Evolutionary conservation across 257 asterid species (phyloP), one percentile per base, ranked within the genome.

Genomic region (Salvia splendens): DNA sequence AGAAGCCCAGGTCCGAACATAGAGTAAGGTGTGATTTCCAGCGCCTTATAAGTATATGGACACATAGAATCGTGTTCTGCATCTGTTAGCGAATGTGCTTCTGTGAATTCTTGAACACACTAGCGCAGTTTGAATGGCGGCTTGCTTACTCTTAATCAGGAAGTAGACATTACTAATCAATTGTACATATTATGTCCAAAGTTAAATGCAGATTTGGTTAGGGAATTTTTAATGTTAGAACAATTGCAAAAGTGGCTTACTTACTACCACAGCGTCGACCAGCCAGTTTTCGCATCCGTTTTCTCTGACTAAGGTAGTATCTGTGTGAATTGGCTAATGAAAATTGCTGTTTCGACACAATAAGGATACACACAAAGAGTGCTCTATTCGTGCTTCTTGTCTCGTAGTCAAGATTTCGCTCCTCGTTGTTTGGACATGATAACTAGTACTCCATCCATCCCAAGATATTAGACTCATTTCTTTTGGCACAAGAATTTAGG

Each of bases 81-180:
- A 12, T 20, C 51, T 60, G 10, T 1, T 17, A 17, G 20, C 20
- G 20, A 1, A 17, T 17, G 20, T 17, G 20, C 20, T 17, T 17
- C 20, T 17, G 1, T 17, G 36, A 10, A 41, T 10, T 17, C 11
- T 60, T 33, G 6, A 3, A 36, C 42, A 14, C 49, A 41, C 4
- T 40, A 8, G 40, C 6, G 11, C 33, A 14, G 48, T 4, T 58
- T 14, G 47, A 8, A 36, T 36, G 48, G 64, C 32, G 38, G 5
- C 38, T 38, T 15, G 10, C 36, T 8, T 36, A 40, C 20, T 60
- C 35, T 12, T 14, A 2, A 42, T 60, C 10, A 16, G 65, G 36
- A 60, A 60, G 40, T 60, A 60, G 65, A 40, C 33, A 50, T 16
- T 5, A 12, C 40, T 54, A 5, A 54, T 12, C 61, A 54, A 30